Evolutionary conservation across 768 basidiomycete genomes (phyloP), one percentile per base, ranked within the genome.

Genomic region (Flagelloscypha sp.): DNA sequence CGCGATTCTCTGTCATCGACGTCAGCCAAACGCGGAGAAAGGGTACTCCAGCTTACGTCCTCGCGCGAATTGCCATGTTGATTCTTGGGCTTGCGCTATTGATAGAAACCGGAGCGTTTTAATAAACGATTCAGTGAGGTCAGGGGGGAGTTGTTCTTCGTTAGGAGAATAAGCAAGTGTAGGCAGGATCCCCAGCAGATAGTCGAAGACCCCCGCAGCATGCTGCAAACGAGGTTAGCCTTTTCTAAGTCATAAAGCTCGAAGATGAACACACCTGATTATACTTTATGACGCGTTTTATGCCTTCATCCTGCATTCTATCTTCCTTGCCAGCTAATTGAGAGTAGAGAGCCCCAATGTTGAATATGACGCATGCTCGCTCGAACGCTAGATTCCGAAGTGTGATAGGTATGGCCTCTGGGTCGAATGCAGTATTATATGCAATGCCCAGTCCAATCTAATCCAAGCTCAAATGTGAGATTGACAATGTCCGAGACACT

Each of bases 51-150:
- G n/a, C n/a, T 47, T 47, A 88, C 90, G 85, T 40, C 86, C 59
- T 50, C 83, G 80, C 11, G 92, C 92, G 45, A 83, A 74, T 53
- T 94, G 92, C 93, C 93, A 98, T 27, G 79, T 88, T 52, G 88
- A 94, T 60, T 99, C 95, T 47, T 98, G 94, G 1, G 92, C 93
- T 56, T 97, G 89, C 1, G 90, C 90, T 4, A 93, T 69, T 76
- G 89, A 82, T 37, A 97, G 69, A 44, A 59, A 72, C 50, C 86
- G 76, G 27, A 95, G 51, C 18, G 75, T 67, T 30, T 63, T 65
- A 16, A 86, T 48, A 46, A 83, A 79, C 0, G 72, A 50, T 17
- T 61, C 57, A 0, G 79, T 70, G 18, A 95, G 67, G 53, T 97
- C 94, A 11, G 66, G 46, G 0, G 81, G 76, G 2, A 54, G 49